Percentiles rank a stretch among this genome's conserved stretches.
These are phyloP conservation scores for Coemansia sp. DNA, from an alignment of 192 early-diverging fungal genomes.

Conservation along the genomic window DNA sequence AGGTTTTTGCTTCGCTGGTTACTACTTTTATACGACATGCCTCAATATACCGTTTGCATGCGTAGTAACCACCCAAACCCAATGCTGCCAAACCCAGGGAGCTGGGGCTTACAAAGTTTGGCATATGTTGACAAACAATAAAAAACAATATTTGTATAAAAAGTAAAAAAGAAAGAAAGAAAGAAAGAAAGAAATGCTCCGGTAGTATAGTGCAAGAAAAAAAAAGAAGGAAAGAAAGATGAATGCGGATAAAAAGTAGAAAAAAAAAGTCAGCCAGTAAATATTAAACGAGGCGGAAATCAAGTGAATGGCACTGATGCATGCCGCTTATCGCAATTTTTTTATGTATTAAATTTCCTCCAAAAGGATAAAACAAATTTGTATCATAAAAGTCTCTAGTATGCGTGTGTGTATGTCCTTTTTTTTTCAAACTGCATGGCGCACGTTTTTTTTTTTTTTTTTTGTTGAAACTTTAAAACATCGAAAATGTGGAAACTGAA, in stretches of 20 bases:
- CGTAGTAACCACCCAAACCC: slow-evolving; percentile 20
- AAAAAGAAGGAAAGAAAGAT: not conserved
- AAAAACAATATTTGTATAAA: not conserved
- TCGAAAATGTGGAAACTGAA: too few species aligned
- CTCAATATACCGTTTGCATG: slow-evolving; percentile 25
- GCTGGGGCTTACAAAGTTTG: slow-evolving; percentile 13
- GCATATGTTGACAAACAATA: not conserved
- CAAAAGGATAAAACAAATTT: too few species aligned
- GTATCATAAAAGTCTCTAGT: too few species aligned
- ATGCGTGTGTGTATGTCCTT: too few species aligned
- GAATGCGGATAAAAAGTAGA: not conserved
- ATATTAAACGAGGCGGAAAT: not conserved
- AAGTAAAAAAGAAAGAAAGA: not conserved
- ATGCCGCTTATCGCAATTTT: not conserved
- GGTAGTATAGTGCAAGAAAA: not conserved
- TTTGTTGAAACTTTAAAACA: slow-evolving; percentile 9
- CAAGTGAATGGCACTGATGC: not conserved
- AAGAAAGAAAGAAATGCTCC: not conserved
- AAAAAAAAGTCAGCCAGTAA: not conserved
- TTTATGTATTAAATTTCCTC: too few species aligned
- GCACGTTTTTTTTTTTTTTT: not conserved
- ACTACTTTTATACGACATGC: slow-evolving; percentile 34
- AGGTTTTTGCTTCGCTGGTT: slow-evolving; percentile 36
- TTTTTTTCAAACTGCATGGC: too few species aligned
- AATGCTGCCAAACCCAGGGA: slow-evolving; percentile 24